Evolutionary conservation across 1,284 basidiomycete genomes (phyloP).

Genomic region (Cryptococcus deneoformans): DNA sequence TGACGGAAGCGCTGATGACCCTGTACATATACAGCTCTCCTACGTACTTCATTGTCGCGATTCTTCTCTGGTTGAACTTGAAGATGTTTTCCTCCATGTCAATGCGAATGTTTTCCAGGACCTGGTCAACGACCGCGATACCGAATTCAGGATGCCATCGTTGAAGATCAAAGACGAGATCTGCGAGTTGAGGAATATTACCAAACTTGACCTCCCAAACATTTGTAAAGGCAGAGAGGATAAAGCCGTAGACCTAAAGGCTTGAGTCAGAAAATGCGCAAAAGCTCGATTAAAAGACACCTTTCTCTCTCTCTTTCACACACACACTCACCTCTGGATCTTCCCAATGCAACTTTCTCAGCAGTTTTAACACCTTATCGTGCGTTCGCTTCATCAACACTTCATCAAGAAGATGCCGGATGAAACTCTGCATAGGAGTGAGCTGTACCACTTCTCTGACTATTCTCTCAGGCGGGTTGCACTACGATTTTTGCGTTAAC

Average conservation of each 20-base stretch:
- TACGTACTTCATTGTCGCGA: conserved; percentile 88
- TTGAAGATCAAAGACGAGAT: conserved; percentile 89
- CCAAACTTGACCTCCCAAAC: conserved; percentile 95
- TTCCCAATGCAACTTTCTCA: conserved; percentile 97
- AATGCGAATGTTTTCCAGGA: conserved; percentile 84
- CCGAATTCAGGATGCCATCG: conserved; percentile 87
- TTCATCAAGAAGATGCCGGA: conserved; percentile 88
- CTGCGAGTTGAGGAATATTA: conserved; percentile 87
- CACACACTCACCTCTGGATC: conserved; percentile 54
- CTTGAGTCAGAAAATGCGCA: conserved; percentile 31
- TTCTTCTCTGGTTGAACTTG: conserved; percentile 87
- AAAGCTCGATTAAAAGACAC: background rate
- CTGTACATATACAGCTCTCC: conserved; percentile 98
- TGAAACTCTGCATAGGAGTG: conserved; percentile 86
- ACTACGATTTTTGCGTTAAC: conserved; percentile 55
- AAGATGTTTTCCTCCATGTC: conserved; percentile 95
- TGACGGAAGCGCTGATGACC: conserved; percentile 79
- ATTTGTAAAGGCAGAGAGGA: conserved; percentile 83
- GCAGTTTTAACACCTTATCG: conserved; percentile 85
- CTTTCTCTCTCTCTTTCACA: too few species aligned
- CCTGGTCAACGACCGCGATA: conserved; percentile 86
- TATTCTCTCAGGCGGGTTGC: conserved; percentile 92
- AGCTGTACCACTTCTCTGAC: conserved; percentile 80
- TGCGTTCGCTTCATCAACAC: conserved; percentile 85
- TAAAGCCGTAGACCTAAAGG: conserved; percentile 45